Percentiles rank a stretch among this genome's conserved stretches.
These are phyloP conservation scores for Filobasidium wieringae DNA, from an alignment of 768 basidiomycete species.

Conservation along the genomic window DNA sequence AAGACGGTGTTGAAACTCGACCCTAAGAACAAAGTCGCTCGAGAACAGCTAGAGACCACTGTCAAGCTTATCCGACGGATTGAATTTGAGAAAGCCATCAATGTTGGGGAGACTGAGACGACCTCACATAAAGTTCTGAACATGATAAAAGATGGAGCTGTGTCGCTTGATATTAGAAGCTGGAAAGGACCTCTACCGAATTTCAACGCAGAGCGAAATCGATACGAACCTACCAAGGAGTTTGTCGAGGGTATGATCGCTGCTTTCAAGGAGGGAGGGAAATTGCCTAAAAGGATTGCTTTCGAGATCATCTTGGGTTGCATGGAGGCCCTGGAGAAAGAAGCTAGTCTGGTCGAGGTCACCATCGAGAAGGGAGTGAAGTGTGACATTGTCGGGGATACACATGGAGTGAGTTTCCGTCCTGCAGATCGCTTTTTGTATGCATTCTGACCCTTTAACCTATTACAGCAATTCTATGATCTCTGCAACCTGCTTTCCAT, in stretches of 20 bases:
- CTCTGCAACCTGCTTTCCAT: conserved; percentile 72
- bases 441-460: not conserved
- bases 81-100: conserved; percentile 92
- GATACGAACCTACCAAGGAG: conserved; percentile 56
- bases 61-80: conserved; percentile 81
- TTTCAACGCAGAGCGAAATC: conserved; percentile 42
- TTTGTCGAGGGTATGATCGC: conserved; percentile 78
- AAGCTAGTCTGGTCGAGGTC: conserved; percentile 70
- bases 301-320: conserved; percentile 95
- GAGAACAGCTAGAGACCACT: conserved; percentile 69
- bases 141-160: conserved; percentile 74
- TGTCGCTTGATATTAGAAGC: conserved; percentile 50
- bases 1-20: conserved; percentile 72
- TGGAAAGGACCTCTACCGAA: conserved; percentile 67
- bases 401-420: conserved; percentile 45
- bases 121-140: conserved; percentile 62
- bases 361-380: conserved; percentile 63
- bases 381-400: conserved; percentile 90
- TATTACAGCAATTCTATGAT: conserved; percentile 79
- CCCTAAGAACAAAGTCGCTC: conserved; percentile 70
- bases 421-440: not conserved
- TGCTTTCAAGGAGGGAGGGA: conserved; percentile 89
- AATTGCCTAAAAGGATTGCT: conserved; percentile 73
- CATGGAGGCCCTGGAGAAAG: conserved; percentile 58
- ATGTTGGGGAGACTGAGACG: conserved; percentile 75